A percentile compares a stretch with the other conserved stretches of the same genome.
These are phyloP conservation scores for Talaromyces verruculosus DNA, from an alignment of 2,329 filamentous ascomycete genomes.

Conservation along the genomic window DNA sequence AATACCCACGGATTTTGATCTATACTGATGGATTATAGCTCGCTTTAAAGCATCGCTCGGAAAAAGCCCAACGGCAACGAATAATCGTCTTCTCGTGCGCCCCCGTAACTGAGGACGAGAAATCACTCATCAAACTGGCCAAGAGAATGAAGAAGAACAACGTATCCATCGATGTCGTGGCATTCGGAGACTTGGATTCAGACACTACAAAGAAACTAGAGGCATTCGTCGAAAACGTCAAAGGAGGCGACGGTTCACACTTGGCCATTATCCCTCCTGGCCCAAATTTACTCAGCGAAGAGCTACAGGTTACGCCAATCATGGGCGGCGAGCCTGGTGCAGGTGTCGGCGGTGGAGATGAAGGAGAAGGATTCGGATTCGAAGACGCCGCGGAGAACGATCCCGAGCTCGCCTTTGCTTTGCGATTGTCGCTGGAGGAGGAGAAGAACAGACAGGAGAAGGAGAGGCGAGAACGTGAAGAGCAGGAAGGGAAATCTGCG, in stretches of 20 bases:
- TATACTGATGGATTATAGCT: conserved; percentile 57
- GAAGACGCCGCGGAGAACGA: conserved; percentile 82
- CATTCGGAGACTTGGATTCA: conserved; percentile 90
- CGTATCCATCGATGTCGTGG: conserved; percentile 88
- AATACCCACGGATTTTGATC: background rate
- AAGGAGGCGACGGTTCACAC: conserved; percentile 86
- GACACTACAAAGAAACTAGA: conserved; percentile 86
- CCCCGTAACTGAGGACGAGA: conserved; percentile 83
- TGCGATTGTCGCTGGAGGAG: conserved; percentile 98
- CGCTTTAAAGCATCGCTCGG: conserved; percentile 95
- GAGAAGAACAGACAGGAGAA: conserved; percentile 93
- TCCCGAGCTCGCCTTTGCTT: conserved; percentile 86
- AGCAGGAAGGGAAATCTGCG: conserved; percentile 68
- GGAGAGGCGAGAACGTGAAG: conserved; percentile 72
- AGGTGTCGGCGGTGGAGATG: conserved; percentile 41
- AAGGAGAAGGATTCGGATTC: conserved; percentile 64
- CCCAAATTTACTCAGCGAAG: conserved; percentile 87
- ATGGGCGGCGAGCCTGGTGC: conserved; percentile 76
- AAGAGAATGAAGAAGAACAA: conserved; percentile 99
- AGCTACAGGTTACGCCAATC: conserved; percentile 85
- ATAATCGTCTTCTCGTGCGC: conserved; percentile 98
- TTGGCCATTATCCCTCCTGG: conserved; percentile 88
- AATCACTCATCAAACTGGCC: conserved; percentile 81
- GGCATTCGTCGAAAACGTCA: conserved; percentile 90
- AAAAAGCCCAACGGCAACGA: conserved; percentile 93